Percentiles rank a stretch among this genome's conserved stretches.
These are phyloP conservation scores for Hyaloscypha variabilis DNA, from an alignment of 495 filamentous ascomycete species.

Conservation along the genomic window DNA sequence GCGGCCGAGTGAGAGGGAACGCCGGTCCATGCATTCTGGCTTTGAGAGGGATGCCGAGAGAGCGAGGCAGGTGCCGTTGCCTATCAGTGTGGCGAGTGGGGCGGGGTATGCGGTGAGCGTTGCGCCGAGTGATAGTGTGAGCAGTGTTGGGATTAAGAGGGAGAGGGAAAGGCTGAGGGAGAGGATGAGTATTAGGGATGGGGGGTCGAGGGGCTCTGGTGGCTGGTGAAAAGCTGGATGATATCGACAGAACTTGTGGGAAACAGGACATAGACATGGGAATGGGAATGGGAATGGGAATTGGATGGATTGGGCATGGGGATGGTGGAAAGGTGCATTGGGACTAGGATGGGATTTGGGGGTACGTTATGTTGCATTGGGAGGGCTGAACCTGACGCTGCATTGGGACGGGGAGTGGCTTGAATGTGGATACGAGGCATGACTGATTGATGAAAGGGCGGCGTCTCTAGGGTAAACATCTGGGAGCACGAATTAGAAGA, in stretches of 20 bases:
- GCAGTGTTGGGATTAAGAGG: constrained; percentile 56
- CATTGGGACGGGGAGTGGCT: neutral
- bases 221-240: constrained; percentile 2
- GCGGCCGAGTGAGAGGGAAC: neutral
- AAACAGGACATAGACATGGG: constrained; percentile 14
- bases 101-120: constrained; percentile 45
- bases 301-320: neutral
- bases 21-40: neutral
- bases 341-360: neutral
- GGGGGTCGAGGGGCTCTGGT: constrained; percentile 8
- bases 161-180: constrained; percentile 36
- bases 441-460: too few relatives aligned
- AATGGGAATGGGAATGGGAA: neutral
- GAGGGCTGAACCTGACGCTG: too few relatives aligned
- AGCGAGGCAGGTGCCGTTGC: constrained; percentile 38
- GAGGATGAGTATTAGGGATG: constrained; percentile 27
- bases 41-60: neutral
- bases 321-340: neutral
- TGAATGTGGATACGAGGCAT: neutral
- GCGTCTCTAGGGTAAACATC: neutral
- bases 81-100: constrained; percentile 46
- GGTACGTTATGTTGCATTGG: neutral
- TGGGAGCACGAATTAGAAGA: neutral
- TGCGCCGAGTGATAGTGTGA: constrained; percentile 68
- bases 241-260: constrained; percentile 18